phyloP scores from a whole-genome alignment of 352 stramenopile species.

The Pythium apleroticum region DNA sequence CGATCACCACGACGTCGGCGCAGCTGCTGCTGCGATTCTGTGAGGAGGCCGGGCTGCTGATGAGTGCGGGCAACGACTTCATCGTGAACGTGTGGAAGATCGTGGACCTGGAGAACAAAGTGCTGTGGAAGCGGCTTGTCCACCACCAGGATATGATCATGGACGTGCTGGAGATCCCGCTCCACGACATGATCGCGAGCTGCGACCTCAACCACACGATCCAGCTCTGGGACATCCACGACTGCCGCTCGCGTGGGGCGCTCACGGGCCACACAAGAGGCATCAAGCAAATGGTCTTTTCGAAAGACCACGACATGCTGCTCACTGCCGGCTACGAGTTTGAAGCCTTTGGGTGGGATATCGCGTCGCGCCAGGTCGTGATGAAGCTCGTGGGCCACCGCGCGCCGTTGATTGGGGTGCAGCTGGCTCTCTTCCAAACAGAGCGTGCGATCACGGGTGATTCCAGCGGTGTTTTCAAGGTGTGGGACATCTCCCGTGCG shows the following conservation, averaged over 20 bases:
- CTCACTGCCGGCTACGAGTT: slow-evolving; percentile 86
- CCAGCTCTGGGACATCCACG: slow-evolving; percentile 79
- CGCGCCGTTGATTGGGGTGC: slow-evolving; percentile 69
- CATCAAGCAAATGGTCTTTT: slow-evolving; percentile 81
- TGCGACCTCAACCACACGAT: slow-evolving; percentile 74
- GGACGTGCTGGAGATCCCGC: slow-evolving; percentile 67
- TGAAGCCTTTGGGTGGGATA: slow-evolving; percentile 80
- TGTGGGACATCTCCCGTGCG: slow-evolving; percentile 79
- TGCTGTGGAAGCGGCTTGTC: slow-evolving; percentile 55
- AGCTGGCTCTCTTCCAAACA: slow-evolving; percentile 69
- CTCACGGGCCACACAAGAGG: slow-evolving; percentile 64
- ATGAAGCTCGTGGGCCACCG: slow-evolving; percentile 69
- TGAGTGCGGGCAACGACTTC: slow-evolving; percentile 69
- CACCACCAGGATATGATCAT: slow-evolving; percentile 60
- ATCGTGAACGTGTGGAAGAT: slow-evolving; percentile 76
- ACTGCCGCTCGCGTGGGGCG: slow-evolving; percentile 54
- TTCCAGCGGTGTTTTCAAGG: slow-evolving; percentile 67
- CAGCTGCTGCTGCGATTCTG: slow-evolving; percentile 70
- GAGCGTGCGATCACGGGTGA: slow-evolving; percentile 84
- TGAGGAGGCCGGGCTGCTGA: slow-evolving; percentile 45
- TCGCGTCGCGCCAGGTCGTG: slow-evolving; percentile 71
- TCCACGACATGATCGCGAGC: slow-evolving; percentile 74
- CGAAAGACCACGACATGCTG: slow-evolving; percentile 65
- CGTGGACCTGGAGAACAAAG: slow-evolving; percentile 48
- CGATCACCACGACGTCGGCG: slow-evolving; percentile 60